phyloP scores from a whole-genome alignment of 345 rosid genomes.

The Brassica juncea region DNA sequence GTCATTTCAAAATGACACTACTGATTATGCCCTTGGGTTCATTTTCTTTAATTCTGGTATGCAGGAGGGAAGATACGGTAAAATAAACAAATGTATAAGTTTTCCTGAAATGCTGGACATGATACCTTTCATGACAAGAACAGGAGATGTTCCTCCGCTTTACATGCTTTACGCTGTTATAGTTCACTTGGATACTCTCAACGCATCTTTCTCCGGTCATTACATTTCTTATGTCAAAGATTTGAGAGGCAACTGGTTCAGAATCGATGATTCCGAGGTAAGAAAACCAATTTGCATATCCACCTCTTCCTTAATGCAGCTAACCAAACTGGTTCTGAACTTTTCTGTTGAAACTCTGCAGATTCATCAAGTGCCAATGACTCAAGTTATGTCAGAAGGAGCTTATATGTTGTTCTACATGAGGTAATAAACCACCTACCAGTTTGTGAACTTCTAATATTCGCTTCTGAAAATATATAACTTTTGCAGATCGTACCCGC shows the following conservation, averaged over 20 bases:
- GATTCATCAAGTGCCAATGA: conserved; percentile 71
- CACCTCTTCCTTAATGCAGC: neutral
- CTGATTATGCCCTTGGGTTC: neutral
- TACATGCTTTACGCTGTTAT: conserved; percentile 74
- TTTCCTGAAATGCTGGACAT: conserved; percentile 86
- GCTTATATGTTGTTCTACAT: conserved; percentile 85
- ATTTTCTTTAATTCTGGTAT: neutral
- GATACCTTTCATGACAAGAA: conserved; percentile 77
- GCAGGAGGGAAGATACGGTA: conserved; percentile 83
- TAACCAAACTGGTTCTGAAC: neutral
- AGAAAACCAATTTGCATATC: neutral
- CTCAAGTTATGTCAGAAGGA: conserved; percentile 93
- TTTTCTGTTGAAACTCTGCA: conserved; percentile 36
- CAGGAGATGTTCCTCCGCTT: conserved; percentile 68
- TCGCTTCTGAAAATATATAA: neutral
- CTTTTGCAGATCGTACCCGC: conserved; percentile 62
- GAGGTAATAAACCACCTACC: conserved; percentile 48
- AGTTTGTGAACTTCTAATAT: neutral
- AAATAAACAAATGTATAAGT: conserved; percentile 69
- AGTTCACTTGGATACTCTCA: conserved; percentile 79
- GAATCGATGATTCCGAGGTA: conserved; percentile 84
- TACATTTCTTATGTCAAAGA: conserved; percentile 78
- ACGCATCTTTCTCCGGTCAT: conserved; percentile 83
- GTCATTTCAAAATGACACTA: neutral
- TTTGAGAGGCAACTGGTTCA: conserved; percentile 70